phyloP scores from a whole-genome alignment of 2,329 filamentous ascomycete species.

The Epichloe baconii region DNA sequence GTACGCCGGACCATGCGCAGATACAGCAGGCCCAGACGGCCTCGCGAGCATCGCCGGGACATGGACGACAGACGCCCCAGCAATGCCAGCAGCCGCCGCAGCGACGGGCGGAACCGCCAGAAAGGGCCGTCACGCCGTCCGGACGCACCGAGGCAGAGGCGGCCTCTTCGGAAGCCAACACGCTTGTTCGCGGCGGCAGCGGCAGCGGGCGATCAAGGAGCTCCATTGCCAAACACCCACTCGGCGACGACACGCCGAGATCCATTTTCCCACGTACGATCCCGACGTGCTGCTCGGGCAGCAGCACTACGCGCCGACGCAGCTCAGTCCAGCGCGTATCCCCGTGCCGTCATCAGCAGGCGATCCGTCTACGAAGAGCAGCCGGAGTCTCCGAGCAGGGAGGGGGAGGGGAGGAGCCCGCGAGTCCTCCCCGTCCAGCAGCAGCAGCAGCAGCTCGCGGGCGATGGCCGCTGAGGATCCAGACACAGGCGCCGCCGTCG shows the following conservation, averaged over 20 bases:
- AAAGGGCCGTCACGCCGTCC: too few species aligned
- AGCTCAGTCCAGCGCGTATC: constrained; percentile 49
- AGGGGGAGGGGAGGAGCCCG: neutral
- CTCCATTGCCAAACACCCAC: constrained; percentile 44
- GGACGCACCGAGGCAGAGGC: constrained; percentile 30
- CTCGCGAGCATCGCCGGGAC: too few species aligned
- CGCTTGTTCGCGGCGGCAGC: constrained; percentile 38
- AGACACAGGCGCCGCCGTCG: constrained; percentile 22
- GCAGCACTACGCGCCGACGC: constrained; percentile 58
- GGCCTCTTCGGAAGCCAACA: constrained; percentile 36
- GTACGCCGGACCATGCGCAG: too few species aligned
- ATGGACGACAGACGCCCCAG: too few species aligned
- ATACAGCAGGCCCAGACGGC: too few species aligned
- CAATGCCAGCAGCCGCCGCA: too few species aligned
- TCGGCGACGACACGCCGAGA: constrained; percentile 35
- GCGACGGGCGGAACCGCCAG: too few species aligned
- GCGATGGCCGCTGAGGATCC: constrained; percentile 18
- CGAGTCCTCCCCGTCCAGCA: constrained; percentile 9
- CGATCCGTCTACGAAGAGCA: constrained; percentile 37
- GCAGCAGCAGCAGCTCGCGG: constrained; percentile 6
- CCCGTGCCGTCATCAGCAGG: constrained; percentile 50
- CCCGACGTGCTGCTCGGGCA: constrained; percentile 50
- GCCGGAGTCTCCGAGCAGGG: constrained; percentile 2
- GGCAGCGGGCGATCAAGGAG: constrained; percentile 37
- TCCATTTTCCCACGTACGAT: constrained; percentile 69